A percentile compares a stretch with the other conserved stretches of the same genome.
phyloP scores from a whole-genome alignment of 1,284 basidiomycete species.

The Ceraceosorus bombacis region DNA sequence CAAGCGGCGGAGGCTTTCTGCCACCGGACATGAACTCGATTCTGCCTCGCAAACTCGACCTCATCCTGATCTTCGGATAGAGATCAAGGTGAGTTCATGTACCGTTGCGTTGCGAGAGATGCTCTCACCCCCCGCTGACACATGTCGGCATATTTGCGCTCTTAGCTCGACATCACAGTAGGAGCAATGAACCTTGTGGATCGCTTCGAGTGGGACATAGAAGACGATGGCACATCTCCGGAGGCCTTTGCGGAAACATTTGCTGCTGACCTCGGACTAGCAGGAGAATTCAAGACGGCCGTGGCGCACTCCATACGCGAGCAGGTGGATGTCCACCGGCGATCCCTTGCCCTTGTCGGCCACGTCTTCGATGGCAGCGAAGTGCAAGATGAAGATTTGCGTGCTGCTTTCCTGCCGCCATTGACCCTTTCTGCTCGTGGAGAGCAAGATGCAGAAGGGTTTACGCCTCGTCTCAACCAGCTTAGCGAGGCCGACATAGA shows the following conservation, averaged over 20 bases:
- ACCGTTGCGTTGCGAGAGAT: neutral
- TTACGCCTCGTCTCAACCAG: slow-evolving; percentile 80
- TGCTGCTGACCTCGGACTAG: slow-evolving; percentile 75
- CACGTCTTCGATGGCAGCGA: slow-evolving; percentile 71
- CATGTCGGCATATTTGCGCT: slow-evolving; percentile 6
- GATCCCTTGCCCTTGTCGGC: slow-evolving; percentile 82
- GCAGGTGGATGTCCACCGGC: slow-evolving; percentile 83
- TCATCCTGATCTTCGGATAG: slow-evolving; percentile 67
- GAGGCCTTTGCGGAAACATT: slow-evolving; percentile 89
- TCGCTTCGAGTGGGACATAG: slow-evolving; percentile 95
- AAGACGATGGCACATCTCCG: slow-evolving; percentile 65
- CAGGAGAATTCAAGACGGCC: slow-evolving; percentile 80
- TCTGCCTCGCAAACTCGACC: slow-evolving; percentile 45
- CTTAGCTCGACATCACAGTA: slow-evolving; percentile 85
- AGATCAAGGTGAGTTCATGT: slow-evolving; percentile 65
- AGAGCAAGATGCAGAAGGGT: slow-evolving; percentile 59
- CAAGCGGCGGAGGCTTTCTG: too few relatives aligned
- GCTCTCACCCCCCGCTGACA: slow-evolving; percentile 22
- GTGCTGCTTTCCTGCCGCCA: slow-evolving; percentile 76
- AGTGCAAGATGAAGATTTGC: slow-evolving; percentile 84
- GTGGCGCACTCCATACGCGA: slow-evolving; percentile 93
- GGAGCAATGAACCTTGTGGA: slow-evolving; percentile 89
- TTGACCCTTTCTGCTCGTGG: slow-evolving; percentile 54
- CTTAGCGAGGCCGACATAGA: slow-evolving; percentile 76
- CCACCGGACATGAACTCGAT: too few relatives aligned